Percentiles rank a stretch among this genome's conserved stretches.
These are phyloP conservation scores for Venturiaceae sp. DNA, from an alignment of 2,329 filamentous ascomycete genomes.

Conservation along the genomic window DNA sequence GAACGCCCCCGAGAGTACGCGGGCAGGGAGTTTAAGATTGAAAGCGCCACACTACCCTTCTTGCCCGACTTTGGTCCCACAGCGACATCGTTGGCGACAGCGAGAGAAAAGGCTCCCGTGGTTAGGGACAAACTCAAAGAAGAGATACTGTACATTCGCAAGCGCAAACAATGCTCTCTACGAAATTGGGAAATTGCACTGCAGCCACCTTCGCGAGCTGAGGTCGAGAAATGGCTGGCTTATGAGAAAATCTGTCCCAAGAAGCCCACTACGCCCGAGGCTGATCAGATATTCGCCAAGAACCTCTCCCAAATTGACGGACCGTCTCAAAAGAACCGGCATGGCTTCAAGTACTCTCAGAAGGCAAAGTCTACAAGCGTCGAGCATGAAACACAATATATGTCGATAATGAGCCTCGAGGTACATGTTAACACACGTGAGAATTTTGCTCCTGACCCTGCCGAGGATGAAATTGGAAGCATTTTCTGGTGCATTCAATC, in stretches of 20 bases:
- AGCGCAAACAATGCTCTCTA: slow-evolving; percentile 50
- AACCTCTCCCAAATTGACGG: slow-evolving; percentile 76
- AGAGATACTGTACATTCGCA: slow-evolving; percentile 39
- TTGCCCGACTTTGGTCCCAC: slow-evolving; percentile 67
- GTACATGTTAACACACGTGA: slow-evolving; percentile 83
- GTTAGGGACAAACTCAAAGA: slow-evolving; percentile 42
- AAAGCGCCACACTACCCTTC: slow-evolving; percentile 66
- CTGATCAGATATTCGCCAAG: slow-evolving; percentile 5
- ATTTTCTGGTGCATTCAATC: slow-evolving; percentile 87
- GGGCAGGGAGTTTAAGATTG: slow-evolving; percentile 72
- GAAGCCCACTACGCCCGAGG: slow-evolving; percentile 2
- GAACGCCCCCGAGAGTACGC: slow-evolving; percentile 71
- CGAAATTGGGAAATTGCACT: slow-evolving; percentile 68
- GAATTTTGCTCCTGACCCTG: slow-evolving; percentile 75
- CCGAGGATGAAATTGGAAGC: slow-evolving; percentile 78
- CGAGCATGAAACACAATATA: slow-evolving; percentile 79
- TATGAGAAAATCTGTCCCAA: slow-evolving; percentile 17
- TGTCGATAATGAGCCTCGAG: slow-evolving; percentile 94
- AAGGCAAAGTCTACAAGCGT: slow-evolving; percentile 65
- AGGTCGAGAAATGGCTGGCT: slow-evolving; percentile 62
- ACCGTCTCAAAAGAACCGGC: slow-evolving; percentile 69
- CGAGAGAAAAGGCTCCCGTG: slow-evolving; percentile 40
- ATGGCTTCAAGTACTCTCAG: slow-evolving; percentile 81
- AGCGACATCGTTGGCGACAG: slow-evolving; percentile 45
- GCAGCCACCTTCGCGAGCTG: slow-evolving; percentile 58